phyloP scores from a whole-genome alignment of 371 early-diverging fungal genomes.

The Mortierella sp. region DNA sequence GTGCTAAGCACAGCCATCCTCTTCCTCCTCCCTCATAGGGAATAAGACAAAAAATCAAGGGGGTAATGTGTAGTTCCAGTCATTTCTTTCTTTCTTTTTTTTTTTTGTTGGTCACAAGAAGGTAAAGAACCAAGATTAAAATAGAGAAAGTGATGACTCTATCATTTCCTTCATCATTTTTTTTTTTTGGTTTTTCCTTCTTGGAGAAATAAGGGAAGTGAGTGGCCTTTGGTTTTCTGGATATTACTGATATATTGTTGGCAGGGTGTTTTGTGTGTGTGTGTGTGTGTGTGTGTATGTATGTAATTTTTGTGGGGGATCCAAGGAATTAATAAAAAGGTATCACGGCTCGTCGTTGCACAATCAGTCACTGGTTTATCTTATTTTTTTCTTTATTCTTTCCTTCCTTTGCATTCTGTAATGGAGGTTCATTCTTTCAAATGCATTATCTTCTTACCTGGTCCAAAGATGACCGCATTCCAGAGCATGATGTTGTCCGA shows the following conservation, averaged over 20 bases:
- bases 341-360: too few species aligned
- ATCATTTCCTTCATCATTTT: too few species aligned
- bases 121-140: neutral
- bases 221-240: too few species aligned
- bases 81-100: too few species aligned
- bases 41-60: neutral
- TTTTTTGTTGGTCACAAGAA: neutral
- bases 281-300: too few species aligned
- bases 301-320: neutral
- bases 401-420: neutral
- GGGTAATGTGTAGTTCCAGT: too few species aligned
- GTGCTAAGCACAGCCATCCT: slow-evolving; percentile 14
- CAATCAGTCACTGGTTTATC: too few species aligned
- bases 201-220: too few species aligned
- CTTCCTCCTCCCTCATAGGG: neutral
- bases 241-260: too few species aligned
- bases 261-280: too few species aligned
- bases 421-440: neutral
- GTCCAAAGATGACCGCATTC: slow-evolving; percentile 99
- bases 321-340: too few species aligned
- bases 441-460: slow-evolving; percentile 63
- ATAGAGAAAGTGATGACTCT: neutral
- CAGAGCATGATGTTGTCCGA: slow-evolving; percentile 95
- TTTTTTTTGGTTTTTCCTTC: neutral
- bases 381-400: neutral